phyloP scores from a whole-genome alignment of 2,329 filamentous ascomycete genomes.

The Aspergillus oerlinghausenensis region DNA sequence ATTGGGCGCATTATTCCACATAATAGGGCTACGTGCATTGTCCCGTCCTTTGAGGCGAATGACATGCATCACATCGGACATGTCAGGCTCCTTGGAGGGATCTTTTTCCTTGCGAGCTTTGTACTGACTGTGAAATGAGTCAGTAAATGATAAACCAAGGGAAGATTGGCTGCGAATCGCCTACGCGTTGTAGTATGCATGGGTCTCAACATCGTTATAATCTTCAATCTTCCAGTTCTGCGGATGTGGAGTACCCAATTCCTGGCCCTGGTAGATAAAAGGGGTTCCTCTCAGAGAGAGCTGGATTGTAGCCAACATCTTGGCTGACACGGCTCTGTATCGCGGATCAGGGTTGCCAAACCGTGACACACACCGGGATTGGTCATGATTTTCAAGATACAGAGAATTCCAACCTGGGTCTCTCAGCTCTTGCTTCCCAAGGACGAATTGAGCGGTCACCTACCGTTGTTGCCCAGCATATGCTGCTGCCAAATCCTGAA shows the following conservation, averaged over 20 bases:
- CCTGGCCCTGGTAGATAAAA: slow-evolving; percentile 56
- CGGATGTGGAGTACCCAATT: slow-evolving; percentile 55
- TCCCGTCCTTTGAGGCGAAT: slow-evolving; percentile 43
- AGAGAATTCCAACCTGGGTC: slow-evolving; percentile 51
- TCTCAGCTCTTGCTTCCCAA: background rate
- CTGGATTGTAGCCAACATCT: slow-evolving; percentile 49
- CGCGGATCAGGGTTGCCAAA: slow-evolving; percentile 45
- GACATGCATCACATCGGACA: slow-evolving; percentile 12
- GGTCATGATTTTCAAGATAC: slow-evolving; percentile 62
- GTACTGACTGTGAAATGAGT: slow-evolving; percentile 5
- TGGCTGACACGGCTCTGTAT: slow-evolving; percentile 44
- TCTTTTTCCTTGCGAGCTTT: slow-evolving; percentile 8
- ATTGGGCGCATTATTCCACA: slow-evolving; percentile 54
- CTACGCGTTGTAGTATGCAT: slow-evolving; percentile 43
- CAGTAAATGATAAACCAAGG: background rate
- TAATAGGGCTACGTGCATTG: slow-evolving; percentile 62
- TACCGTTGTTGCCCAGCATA: slow-evolving; percentile 16
- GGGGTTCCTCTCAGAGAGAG: slow-evolving; percentile 48
- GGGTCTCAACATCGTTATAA: slow-evolving; percentile 37
- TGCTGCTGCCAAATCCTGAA: slow-evolving; percentile 16
- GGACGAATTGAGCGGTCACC: background rate
- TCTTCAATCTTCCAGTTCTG: slow-evolving; percentile 45
- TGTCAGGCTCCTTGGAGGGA: slow-evolving; percentile 11
- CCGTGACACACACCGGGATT: slow-evolving; percentile 51
- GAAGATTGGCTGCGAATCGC: slow-evolving; percentile 50